Conservation (phyloP, 23 red algal genomes). For the Porphyridium purpureum region DNA sequence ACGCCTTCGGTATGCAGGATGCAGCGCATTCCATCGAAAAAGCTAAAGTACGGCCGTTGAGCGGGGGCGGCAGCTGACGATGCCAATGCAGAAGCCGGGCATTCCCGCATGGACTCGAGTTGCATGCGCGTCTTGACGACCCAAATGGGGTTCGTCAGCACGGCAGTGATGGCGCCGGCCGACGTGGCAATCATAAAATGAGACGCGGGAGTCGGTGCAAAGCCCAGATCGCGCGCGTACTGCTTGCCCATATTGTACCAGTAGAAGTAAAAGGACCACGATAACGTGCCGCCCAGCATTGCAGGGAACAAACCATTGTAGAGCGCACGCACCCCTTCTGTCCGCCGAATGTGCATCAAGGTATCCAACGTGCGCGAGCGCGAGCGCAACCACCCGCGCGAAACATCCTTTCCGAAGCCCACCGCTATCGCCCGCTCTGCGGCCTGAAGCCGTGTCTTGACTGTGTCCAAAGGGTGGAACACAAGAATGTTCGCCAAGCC, state of each 20-base stretch:
- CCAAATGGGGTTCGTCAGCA: constrained; percentile 96
- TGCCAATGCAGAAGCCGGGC: too few species aligned
- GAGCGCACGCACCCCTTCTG: constrained; percentile 32
- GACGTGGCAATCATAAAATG: constrained; percentile 42
- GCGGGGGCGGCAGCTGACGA: too few species aligned
- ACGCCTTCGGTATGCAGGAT: constrained; percentile 59
- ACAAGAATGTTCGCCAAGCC: constrained; percentile 34
- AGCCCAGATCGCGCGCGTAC: not conserved
- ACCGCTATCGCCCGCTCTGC: not conserved
- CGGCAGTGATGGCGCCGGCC: constrained; percentile 50
- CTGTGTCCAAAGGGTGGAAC: constrained; percentile 83
- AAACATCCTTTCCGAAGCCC: not conserved
- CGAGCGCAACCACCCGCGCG: too few species aligned
- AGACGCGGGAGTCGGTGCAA: constrained; percentile 1
- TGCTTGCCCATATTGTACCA: constrained; percentile 42
- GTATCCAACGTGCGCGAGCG: constrained; percentile 1
- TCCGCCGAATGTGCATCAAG: constrained; percentile 22
- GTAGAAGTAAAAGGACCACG: constrained; percentile 85
- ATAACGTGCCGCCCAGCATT: constrained; percentile 41
- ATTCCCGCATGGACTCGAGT: constrained; percentile 10
- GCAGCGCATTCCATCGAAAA: constrained; percentile 23
- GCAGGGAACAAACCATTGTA: constrained; percentile 75
- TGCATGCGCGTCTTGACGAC: constrained; percentile 90
- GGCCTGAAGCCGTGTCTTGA: constrained; percentile 56
- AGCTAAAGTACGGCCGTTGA: constrained; percentile 14